Conservation (phyloP, 1,284 basidiomycete genomes). For the Pyrrhoderma lamaoense region DNA sequence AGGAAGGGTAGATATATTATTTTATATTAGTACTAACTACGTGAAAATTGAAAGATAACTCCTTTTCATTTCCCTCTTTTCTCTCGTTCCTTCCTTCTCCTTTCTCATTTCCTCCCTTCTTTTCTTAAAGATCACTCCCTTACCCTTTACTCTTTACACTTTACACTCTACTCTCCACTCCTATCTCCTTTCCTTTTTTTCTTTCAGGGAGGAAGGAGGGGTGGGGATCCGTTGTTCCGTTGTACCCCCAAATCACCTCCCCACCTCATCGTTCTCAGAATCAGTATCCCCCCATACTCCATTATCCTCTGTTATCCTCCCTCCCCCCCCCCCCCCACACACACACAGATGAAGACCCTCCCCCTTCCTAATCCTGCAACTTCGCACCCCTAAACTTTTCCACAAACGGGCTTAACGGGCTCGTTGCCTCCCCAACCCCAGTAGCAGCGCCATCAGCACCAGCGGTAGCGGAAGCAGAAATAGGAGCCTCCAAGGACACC, state of each 20-base stretch:
- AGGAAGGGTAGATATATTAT: neutral
- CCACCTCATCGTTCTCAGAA: neutral
- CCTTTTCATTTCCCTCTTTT: no score
- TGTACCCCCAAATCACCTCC: neutral
- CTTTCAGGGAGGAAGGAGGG: no score
- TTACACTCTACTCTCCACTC: no score
- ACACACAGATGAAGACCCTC: no score
- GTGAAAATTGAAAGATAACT: no score
- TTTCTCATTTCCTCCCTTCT: no score
- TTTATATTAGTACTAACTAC: neutral
- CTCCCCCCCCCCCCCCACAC: no score
- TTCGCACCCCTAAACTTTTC: conserved; percentile 10
- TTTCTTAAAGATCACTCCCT: no score
- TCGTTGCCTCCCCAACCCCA: neutral
- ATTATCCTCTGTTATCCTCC: neutral
- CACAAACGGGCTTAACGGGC: conserved; percentile 6
- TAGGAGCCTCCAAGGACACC: neutral
- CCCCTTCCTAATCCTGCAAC: conserved; percentile 1
- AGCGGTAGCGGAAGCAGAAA: neutral
- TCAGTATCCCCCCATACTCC: neutral
- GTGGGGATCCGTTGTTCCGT: no score
- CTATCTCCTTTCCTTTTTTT: no score
- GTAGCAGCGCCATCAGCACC: neutral
- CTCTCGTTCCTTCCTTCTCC: no score
- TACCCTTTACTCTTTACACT: no score